Evolutionary conservation across 2,329 filamentous ascomycete species (phyloP).

Genomic region (Aureobasidium lini): DNA sequence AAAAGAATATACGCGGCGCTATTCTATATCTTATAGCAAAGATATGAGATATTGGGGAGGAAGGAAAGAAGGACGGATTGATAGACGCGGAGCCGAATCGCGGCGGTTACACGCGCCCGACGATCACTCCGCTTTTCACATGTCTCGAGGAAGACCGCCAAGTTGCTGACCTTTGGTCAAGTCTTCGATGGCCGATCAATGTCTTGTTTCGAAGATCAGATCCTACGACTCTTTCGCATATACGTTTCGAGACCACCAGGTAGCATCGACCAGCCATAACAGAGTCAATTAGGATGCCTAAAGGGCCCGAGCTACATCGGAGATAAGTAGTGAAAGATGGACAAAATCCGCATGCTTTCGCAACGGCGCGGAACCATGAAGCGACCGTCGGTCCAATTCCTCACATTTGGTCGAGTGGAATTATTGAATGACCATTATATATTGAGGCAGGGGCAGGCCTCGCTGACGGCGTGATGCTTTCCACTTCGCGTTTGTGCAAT

Average conservation of each 20-base stretch:
- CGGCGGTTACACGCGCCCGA: not conserved
- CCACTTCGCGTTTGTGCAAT: not conserved
- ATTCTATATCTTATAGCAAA: not conserved
- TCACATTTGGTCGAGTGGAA: not conserved
- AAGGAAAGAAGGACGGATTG: not conserved
- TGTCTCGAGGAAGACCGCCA: not conserved
- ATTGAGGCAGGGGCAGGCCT: not conserved
- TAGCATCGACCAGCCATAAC: not conserved
- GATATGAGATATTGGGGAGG: not conserved
- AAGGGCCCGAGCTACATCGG: not conserved
- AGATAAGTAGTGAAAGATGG: no score
- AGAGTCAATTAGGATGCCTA: not conserved
- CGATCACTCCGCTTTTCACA: slow-evolving; percentile 4
- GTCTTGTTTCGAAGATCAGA: not conserved
- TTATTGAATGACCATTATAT: not conserved
- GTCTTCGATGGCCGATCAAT: not conserved
- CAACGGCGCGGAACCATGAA: not conserved
- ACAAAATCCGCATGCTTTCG: no score
- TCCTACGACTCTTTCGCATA: not conserved
- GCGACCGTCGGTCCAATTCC: not conserved
- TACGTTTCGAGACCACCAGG: not conserved
- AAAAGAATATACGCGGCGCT: not conserved
- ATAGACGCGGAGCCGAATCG: not conserved
- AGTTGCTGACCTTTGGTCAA: not conserved
- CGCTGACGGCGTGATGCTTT: slow-evolving; percentile 2